phyloP scores from a whole-genome alignment of 768 basidiomycete genomes.

The Peribolospora kevripleyi region DNA sequence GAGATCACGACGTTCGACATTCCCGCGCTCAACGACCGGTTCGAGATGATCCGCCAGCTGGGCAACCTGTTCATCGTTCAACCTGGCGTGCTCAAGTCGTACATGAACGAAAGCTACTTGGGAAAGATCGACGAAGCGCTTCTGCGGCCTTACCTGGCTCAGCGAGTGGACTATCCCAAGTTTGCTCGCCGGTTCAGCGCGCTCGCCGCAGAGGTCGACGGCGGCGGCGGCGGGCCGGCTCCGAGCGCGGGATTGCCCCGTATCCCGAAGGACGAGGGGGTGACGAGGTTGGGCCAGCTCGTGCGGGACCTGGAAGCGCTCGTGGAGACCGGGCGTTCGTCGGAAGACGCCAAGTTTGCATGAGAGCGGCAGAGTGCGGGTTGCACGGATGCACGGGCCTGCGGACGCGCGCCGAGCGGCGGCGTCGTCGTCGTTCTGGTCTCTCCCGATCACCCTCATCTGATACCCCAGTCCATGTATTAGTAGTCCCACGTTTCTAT shows the following conservation, averaged over 20 bases:
- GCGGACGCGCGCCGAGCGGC: no score
- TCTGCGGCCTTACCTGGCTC: slow-evolving; percentile 68
- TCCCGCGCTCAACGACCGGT: slow-evolving; percentile 67
- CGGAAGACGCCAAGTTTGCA: no score
- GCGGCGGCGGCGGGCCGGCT: no score
- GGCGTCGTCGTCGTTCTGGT: no score
- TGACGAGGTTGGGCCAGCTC: neutral
- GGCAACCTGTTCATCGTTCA: slow-evolving; percentile 92
- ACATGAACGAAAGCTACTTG: slow-evolving; percentile 70
- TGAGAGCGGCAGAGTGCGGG: no score
- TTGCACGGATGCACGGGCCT: no score
- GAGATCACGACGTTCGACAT: slow-evolving; percentile 57
- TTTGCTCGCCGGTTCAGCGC: slow-evolving; percentile 23
- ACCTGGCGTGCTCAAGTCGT: slow-evolving; percentile 80
- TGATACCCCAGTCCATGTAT: no score
- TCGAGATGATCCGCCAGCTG: slow-evolving; percentile 90
- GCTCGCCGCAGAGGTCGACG: slow-evolving; percentile 12
- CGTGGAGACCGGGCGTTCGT: no score
- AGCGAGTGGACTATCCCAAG: slow-evolving; percentile 72
- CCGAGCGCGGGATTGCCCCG: neutral
- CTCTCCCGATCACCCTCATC: no score
- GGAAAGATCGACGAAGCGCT: slow-evolving; percentile 69
- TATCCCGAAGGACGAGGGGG: neutral
- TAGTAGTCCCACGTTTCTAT: no score
- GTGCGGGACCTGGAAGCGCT: neutral